Evolutionary conservation across 495 filamentous ascomycete species (phyloP).

Genomic region (Daldinia childiae): DNA sequence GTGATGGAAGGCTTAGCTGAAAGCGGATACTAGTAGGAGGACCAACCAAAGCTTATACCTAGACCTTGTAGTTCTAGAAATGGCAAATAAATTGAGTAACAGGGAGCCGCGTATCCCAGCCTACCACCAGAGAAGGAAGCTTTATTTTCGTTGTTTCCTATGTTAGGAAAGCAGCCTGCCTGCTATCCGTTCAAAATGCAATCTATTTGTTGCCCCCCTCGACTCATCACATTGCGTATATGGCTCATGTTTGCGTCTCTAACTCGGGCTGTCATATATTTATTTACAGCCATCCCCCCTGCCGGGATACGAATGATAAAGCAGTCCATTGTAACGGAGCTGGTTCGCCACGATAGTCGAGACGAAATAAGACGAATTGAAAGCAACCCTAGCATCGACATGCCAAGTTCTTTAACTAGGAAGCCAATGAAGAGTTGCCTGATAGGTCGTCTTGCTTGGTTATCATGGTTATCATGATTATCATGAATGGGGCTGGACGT

Average conservation of each 20-base stretch:
- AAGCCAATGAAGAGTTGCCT: conserved; percentile 22
- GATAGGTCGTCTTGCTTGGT: conserved; percentile 35
- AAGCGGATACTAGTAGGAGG: conserved; percentile 13
- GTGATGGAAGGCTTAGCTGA: conserved; percentile 44
- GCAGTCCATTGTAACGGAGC: conserved; percentile 22
- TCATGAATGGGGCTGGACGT: conserved; percentile 38
- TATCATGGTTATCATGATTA: conserved; percentile 41
- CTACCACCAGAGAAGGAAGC: conserved; percentile 38
- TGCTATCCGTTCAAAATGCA: conserved; percentile 4
- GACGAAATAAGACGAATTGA: conserved; percentile 1
- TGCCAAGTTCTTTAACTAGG: conserved; percentile 20
- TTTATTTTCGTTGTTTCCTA: neutral
- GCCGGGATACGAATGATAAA: conserved; percentile 16
- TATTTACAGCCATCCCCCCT: conserved; percentile 30
- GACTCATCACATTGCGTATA: conserved; percentile 16
- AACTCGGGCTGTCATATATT: conserved; percentile 21
- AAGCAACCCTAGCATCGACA: conserved; percentile 22
- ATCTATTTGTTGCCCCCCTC: conserved; percentile 25
- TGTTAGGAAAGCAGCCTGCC: conserved; percentile 4
- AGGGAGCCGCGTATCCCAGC: conserved; percentile 41
- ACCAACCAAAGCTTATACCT: neutral
- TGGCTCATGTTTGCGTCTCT: conserved; percentile 24
- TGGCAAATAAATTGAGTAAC: conserved; percentile 24
- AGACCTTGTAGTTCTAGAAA: neutral
- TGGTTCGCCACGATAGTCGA: conserved; percentile 14